A percentile compares a stretch with the other conserved stretches of the same genome.
phyloP scores from a whole-genome alignment of 2,329 filamentous ascomycete genomes.

The Mycogone perniciosa region DNA sequence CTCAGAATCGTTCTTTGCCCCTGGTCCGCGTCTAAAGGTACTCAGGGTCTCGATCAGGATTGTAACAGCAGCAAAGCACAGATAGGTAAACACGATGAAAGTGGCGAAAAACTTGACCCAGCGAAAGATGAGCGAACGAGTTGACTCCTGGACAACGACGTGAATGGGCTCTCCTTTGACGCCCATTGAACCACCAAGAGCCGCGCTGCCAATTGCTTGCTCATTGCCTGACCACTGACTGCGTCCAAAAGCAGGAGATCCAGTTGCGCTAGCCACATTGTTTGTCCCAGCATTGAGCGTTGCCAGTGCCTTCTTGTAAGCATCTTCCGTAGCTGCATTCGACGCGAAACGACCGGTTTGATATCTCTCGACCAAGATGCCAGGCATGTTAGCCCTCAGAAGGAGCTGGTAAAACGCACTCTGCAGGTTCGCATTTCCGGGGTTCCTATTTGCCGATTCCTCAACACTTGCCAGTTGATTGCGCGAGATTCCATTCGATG shows the following conservation, averaged over 20 bases:
- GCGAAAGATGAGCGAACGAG: slow-evolving; percentile 72
- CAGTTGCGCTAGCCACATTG: slow-evolving; percentile 18
- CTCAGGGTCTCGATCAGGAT: slow-evolving; percentile 78
- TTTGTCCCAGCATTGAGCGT: slow-evolving; percentile 26
- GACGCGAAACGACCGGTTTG: slow-evolving; percentile 78
- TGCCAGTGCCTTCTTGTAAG: slow-evolving; percentile 68
- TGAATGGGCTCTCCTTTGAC: slow-evolving; percentile 82
- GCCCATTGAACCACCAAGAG: slow-evolving; percentile 43
- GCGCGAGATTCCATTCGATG: slow-evolving; percentile 45
- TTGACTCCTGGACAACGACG: slow-evolving; percentile 89
- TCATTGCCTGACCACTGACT: slow-evolving; percentile 27
- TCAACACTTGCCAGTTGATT: slow-evolving; percentile 78
- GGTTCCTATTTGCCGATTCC: slow-evolving; percentile 88
- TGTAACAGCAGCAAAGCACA: slow-evolving; percentile 71
- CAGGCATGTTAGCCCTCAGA: slow-evolving; percentile 85
- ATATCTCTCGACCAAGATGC: slow-evolving; percentile 86
- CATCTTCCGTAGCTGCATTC: slow-evolving; percentile 69
- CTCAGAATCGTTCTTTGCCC: slow-evolving; percentile 68
- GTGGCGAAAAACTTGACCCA: slow-evolving; percentile 83
- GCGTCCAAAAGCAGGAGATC: slow-evolving; percentile 17
- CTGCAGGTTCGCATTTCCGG: slow-evolving; percentile 78
- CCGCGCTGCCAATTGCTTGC: slow-evolving; percentile 24
- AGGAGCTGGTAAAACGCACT: slow-evolving; percentile 92
- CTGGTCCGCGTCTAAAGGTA: slow-evolving; percentile 66
- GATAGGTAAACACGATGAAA: slow-evolving; percentile 73